Evolutionary conservation across 495 filamentous ascomycete species (phyloP).

Genomic region (Xylaria flabelliformis): DNA sequence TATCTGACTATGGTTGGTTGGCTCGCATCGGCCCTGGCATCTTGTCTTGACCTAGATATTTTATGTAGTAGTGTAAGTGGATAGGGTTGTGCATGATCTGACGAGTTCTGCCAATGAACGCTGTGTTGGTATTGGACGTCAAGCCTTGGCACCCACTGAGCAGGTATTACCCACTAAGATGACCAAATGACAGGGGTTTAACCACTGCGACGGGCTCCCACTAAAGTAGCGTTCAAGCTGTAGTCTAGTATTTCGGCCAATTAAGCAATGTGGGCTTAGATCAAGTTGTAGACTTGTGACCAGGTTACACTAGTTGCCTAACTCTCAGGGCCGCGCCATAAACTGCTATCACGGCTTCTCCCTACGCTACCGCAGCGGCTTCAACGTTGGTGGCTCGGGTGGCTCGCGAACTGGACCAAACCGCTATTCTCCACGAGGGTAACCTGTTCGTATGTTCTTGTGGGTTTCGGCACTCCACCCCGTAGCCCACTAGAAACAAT

Average conservation of each 20-base stretch:
- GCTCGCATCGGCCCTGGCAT: neutral
- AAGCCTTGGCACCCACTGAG: neutral
- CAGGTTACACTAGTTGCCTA: conserved; percentile 4
- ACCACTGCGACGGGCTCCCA: conserved; percentile 12
- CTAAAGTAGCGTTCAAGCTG: neutral
- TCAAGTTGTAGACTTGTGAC: neutral
- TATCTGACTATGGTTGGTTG: neutral
- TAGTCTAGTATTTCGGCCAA: conserved; percentile 2
- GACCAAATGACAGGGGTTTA: conserved; percentile 7
- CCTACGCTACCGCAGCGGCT: neutral
- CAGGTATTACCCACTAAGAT: conserved; percentile 7
- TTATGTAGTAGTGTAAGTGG: neutral
- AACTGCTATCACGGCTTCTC: conserved; percentile 9
- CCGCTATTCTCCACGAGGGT: neutral
- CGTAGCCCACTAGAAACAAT: neutral
- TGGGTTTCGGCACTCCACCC: neutral
- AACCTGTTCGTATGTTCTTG: neutral
- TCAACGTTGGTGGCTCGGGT: conserved; percentile 2
- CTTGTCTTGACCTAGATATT: neutral
- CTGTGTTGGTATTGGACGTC: conserved; percentile 1
- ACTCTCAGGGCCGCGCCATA: neutral
- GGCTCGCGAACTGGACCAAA: neutral
- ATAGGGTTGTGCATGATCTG: neutral
- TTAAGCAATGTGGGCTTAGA: neutral
- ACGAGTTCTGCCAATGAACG: neutral